Evolutionary conservation across 1,284 basidiomycete genomes (phyloP).

Genomic region (Austroboletus olivaceoglutinosus): DNA sequence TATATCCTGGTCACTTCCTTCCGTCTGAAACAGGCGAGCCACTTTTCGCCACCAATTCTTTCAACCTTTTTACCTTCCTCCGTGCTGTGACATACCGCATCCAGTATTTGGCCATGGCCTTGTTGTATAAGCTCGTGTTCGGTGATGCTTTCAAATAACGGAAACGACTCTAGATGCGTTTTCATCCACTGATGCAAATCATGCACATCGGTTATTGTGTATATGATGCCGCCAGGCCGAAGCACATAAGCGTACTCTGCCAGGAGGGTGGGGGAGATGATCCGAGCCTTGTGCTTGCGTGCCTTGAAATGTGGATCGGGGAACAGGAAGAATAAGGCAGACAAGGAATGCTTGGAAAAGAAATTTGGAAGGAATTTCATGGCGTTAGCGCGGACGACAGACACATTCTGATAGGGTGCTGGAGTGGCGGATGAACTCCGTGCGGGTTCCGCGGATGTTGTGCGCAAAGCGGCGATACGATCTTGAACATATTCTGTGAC

Average conservation of each 20-base stretch:
- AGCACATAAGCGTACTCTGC: conserved; percentile 95
- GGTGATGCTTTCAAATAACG: conserved; percentile 80
- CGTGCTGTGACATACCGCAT: conserved; percentile 81
- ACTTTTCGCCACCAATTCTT: conserved; percentile 88
- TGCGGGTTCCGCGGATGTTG: conserved; percentile 41
- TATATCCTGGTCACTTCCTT: conserved; percentile 41
- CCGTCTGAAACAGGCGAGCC: conserved; percentile 79
- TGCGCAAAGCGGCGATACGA: conserved; percentile 85
- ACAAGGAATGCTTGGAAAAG: conserved; percentile 87
- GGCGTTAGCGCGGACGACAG: conserved; percentile 92
- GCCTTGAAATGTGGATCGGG: conserved; percentile 99
- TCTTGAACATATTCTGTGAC: conserved; percentile 97
- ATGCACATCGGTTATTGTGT: conserved; percentile 97
- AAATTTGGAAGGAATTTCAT: conserved; percentile 99
- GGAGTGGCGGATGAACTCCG: conserved; percentile 23
- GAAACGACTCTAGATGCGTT: conserved; percentile 80
- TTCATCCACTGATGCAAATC: conserved; percentile 98
- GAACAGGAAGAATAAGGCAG: conserved; percentile 96
- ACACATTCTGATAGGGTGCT: conserved; percentile 84
- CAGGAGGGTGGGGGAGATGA: conserved; percentile 92
- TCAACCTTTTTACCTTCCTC: conserved; percentile 98
- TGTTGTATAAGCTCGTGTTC: conserved; percentile 73
- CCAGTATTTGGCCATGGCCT: conserved; percentile 70
- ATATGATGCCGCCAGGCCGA: conserved; percentile 88
- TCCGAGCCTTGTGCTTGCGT: conserved; percentile 97